phyloP scores from a whole-genome alignment of 768 basidiomycete species.

The Lentinula sp. region DNA sequence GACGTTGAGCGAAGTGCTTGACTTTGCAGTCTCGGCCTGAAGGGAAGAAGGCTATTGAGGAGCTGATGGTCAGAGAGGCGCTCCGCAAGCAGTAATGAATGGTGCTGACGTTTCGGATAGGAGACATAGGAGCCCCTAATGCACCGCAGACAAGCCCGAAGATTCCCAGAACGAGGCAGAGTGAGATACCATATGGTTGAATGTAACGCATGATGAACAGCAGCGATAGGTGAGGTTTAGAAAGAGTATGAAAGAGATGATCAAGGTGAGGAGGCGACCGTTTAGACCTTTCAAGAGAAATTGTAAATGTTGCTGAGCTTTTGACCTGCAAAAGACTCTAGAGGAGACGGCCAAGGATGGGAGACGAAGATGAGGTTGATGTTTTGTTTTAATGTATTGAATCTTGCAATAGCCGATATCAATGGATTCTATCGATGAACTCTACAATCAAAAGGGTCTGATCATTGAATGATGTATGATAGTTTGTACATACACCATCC shows the following conservation, averaged over 20 bases:
- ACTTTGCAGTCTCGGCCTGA: not conserved
- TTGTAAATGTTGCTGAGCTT: not conserved
- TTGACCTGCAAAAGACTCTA: not conserved
- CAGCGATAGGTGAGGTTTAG: not conserved
- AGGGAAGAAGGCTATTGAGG: not conserved
- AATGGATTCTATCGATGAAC: too few relatives aligned
- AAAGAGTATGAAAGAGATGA: not conserved
- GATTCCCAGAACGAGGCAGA: not conserved
- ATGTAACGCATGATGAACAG: not conserved
- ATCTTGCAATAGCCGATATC: too few relatives aligned
- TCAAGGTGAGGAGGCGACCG: not conserved
- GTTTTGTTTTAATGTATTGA: too few relatives aligned
- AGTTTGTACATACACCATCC: too few relatives aligned
- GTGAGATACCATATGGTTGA: not conserved
- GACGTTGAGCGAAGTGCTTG: not conserved
- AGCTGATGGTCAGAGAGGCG: not conserved
- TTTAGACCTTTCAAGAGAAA: not conserved
- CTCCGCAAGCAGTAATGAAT: not conserved
- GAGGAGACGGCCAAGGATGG: too few relatives aligned
- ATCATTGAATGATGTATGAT: too few relatives aligned
- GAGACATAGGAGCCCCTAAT: not conserved
- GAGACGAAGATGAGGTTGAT: too few relatives aligned
- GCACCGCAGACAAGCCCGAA: not conserved
- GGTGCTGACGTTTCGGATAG: not conserved
- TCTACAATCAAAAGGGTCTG: too few relatives aligned